Conservation (phyloP, 2,329 filamentous ascomycete genomes). For the Alternaria triticimaculans region DNA sequence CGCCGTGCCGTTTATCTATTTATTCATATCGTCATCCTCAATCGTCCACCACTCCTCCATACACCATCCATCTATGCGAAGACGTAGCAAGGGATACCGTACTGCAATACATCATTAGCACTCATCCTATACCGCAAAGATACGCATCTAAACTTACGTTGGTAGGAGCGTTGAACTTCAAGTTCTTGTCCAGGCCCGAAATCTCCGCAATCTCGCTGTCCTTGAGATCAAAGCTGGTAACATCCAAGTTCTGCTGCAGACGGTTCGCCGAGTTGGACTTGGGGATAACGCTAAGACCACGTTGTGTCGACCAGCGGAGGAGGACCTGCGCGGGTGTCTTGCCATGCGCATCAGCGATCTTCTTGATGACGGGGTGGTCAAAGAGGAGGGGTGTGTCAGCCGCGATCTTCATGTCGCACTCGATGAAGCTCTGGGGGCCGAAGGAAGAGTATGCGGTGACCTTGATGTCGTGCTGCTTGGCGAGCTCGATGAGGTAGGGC, state of each 20-base stretch:
- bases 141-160: constrained; percentile 36
- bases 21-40: neutral
- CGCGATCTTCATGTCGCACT: constrained; percentile 45
- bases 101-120: constrained; percentile 21
- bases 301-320: constrained; percentile 87
- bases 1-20: neutral
- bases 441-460: constrained; percentile 49
- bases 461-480: constrained; percentile 40
- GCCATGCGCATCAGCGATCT: constrained; percentile 67
- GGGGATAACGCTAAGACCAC: constrained; percentile 47
- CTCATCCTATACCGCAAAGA: neutral
- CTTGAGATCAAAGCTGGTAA: constrained; percentile 39
- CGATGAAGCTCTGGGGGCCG: constrained; percentile 55
- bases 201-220: constrained; percentile 41
- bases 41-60: neutral
- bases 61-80: constrained; percentile 38
- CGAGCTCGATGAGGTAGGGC: constrained; percentile 44
- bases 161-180: constrained; percentile 44
- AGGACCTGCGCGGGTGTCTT: constrained; percentile 80
- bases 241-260: constrained; percentile 44
- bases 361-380: constrained; percentile 66
- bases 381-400: constrained; percentile 42
- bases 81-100: constrained; percentile 46
- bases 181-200: constrained; percentile 37
- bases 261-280: constrained; percentile 43